Evolutionary conservation across 2,329 filamentous ascomycete species (phyloP), one percentile per base, ranked within the genome.

Genomic region (Emergomyces orientalis): DNA sequence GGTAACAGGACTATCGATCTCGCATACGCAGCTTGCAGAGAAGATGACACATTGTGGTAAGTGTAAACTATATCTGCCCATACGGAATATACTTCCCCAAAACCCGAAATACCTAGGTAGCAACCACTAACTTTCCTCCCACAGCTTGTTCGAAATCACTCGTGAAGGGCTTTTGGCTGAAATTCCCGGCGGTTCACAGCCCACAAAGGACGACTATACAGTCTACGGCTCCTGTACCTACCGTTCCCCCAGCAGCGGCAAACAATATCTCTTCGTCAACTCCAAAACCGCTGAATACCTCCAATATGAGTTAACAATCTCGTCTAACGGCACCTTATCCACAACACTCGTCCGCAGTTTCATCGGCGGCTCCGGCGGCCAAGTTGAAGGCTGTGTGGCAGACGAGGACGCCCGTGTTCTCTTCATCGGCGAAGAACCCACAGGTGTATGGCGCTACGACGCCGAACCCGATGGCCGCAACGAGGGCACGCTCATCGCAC

Each of bases 201-300:
- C 78, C 0, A 77, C 78, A 0, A 75, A 78, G 1, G 69, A 76
- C 0, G 75, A 77, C 63, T 82, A 79, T 65, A 72, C 74, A 0
- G 78, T 82, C 51, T 83, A 83, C 67, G 81, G 81, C 19, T 83
- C 81, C 7, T 84, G 79, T 65, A 77, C 76, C 32, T 84, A 83
- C 69, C 78, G 71, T 17, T 84, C 82, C 0, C 73, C 69, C 6
- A 78, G 70, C 39, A 78, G 76, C 0, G 76, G 75, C 30, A 81
- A 79, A 66, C 78, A 82, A 47, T 82, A 82, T 62, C 76, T 84
- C 27, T 83, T 83, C 60, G 80, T 83, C 64, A 84, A 84, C 66
- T 78, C 79, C 59, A 84, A 84, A 65, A 76, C 79, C 0, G 79
- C 81, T 0, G 72, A 78, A n/a, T 83, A 83, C 65, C 77, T 83